Evolutionary conservation across 805 yeast genomes (phyloP), one percentile per base, ranked within the genome.

Genomic region (Saturnispora diversa): DNA sequence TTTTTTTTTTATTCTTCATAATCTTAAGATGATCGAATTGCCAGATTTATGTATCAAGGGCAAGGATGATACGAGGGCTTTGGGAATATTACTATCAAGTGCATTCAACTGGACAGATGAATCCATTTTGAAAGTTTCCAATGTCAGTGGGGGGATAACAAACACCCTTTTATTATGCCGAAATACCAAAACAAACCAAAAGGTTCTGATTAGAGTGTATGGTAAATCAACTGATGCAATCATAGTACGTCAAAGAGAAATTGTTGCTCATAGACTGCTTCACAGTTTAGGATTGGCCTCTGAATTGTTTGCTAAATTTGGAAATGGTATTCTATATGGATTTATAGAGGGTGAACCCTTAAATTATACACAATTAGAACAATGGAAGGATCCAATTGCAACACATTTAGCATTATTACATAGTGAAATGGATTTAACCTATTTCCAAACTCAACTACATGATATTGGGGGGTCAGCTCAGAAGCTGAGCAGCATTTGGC

Each of bases 371-470:
- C 84, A 82, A 49, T 61, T 82, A 42, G 31, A 25, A 11, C 17
- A 24, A 2, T 39, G 37, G 37, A 61, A 71, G 23, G 50, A 66
- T 33, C 65, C 65, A 4, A 75, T 83, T 17, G 82, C 88, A 0
- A 72, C 72, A 33, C 72, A 74, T 45, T 65, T 83, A 35, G 88
- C 86, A 2, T 74, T 77, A 46, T 79, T 87, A 85, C 92, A 82
- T 55, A 48, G 45, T 39, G 47, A 44, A 49, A 56, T 48, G 30
- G 36, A 39, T 19, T 37, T 42, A 8, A 23, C 37, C 5, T 32
- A 23, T 9, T 39, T 39, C 16, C 22, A 22, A 37, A 22, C 27
- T 16, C 11, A 26, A 17, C 19, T 31, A 24, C 7, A 15, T 19
- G 22, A 31, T 30, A 34, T 45, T 21, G 33, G 33, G 1, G 13